Percentiles rank a stretch among this genome's conserved stretches.
phyloP scores from a whole-genome alignment of 78 protist species.

The Dictyostelium capitatum region DNA sequence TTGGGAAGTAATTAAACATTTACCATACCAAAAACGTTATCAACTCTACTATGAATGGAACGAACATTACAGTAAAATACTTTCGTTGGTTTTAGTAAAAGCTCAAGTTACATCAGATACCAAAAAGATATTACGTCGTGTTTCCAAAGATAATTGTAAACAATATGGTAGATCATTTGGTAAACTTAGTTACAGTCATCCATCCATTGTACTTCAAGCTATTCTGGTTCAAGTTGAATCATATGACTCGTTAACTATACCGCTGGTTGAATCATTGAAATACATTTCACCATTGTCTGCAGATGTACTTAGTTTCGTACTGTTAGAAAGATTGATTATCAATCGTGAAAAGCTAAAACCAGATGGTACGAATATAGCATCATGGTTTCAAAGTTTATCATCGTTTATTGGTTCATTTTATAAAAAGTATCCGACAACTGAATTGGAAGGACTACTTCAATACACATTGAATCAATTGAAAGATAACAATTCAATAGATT shows the following conservation, averaged over 20 bases:
- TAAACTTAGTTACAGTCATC: slow-evolving; percentile 73
- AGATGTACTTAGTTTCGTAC: slow-evolving; percentile 52
- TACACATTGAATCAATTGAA: slow-evolving; percentile 37
- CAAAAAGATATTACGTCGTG: slow-evolving; percentile 60
- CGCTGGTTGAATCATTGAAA: slow-evolving; percentile 78
- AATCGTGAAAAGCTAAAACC: slow-evolving; percentile 57
- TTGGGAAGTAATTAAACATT: slow-evolving; percentile 37
- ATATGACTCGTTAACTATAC: slow-evolving; percentile 69
- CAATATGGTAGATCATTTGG: slow-evolving; percentile 79
- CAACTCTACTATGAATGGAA: slow-evolving; percentile 70
- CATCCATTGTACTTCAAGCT: slow-evolving; percentile 59
- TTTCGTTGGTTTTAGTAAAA: background rate
- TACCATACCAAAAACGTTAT: slow-evolving; percentile 57
- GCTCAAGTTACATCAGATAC: slow-evolving; percentile 33
- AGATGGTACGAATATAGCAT: slow-evolving; percentile 83
- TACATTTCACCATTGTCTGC: slow-evolving; percentile 45
- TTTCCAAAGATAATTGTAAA: slow-evolving; percentile 85
- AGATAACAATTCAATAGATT: slow-evolving; percentile 65
- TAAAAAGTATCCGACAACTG: slow-evolving; percentile 69
- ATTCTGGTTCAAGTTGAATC: slow-evolving; percentile 51
- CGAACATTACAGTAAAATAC: background rate
- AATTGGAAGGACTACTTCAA: slow-evolving; percentile 62
- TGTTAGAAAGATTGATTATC: slow-evolving; percentile 31
- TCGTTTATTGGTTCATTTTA: slow-evolving; percentile 75
- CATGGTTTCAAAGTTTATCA: slow-evolving; percentile 79